phyloP scores from a whole-genome alignment of 2,329 filamentous ascomycete genomes.

The Botrytis fragariae region DNA sequence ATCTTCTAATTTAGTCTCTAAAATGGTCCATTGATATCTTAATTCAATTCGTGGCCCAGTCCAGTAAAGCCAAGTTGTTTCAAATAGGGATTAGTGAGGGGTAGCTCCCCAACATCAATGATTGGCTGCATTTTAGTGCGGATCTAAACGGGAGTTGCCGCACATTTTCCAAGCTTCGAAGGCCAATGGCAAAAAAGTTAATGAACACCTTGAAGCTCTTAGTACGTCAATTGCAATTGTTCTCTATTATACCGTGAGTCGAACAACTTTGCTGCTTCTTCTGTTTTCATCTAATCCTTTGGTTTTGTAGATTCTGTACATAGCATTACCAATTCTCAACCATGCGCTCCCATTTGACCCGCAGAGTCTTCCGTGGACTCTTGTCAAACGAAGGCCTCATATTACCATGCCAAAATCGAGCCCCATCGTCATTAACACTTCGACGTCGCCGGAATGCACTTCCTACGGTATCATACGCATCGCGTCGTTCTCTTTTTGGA shows the following conservation, averaged over 20 bases:
- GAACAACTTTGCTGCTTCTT: neutral
- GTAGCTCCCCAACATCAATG: neutral
- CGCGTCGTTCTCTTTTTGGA: conserved; percentile 50
- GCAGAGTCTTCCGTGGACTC: conserved; percentile 57
- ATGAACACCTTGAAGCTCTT: conserved; percentile 4
- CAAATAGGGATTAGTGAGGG: conserved; percentile 11
- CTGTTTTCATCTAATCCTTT: neutral
- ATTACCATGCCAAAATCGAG: conserved; percentile 37
- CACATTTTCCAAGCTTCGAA: conserved; percentile 13
- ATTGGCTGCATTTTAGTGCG: neutral
- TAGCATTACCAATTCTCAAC: conserved; percentile 23
- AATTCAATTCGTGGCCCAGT: neutral
- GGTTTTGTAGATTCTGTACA: conserved; percentile 19
- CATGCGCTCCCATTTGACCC: conserved; percentile 61
- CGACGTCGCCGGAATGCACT: conserved; percentile 25
- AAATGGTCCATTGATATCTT: neutral
- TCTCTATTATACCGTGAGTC: neutral
- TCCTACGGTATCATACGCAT: conserved; percentile 36
- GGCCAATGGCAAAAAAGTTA: conserved; percentile 1
- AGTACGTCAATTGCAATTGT: neutral
- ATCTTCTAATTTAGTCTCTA: neutral
- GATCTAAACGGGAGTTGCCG: conserved; percentile 18
- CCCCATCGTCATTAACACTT: conserved; percentile 32
- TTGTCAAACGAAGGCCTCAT: conserved; percentile 48
- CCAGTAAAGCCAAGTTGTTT: neutral